A percentile compares a stretch with the other conserved stretches of the same genome.
Evolutionary conservation across 345 rosid genomes (phyloP).

Genomic region (Aegle marmelos): DNA sequence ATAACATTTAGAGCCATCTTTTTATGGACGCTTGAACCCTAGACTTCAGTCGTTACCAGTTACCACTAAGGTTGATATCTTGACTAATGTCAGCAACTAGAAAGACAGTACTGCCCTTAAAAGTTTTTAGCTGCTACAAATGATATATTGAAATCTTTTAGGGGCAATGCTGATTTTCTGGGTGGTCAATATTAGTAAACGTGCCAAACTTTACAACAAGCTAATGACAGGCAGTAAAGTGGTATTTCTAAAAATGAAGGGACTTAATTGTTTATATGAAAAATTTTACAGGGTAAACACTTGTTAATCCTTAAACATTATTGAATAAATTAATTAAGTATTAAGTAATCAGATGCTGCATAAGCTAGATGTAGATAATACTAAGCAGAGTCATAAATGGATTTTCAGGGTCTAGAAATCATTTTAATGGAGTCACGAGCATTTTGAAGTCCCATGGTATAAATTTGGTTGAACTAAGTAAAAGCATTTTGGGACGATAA

Average conservation of each 20-base stretch:
- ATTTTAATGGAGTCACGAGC: background rate
- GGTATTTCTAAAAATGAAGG: background rate
- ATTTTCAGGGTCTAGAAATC: background rate
- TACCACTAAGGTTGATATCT: background rate
- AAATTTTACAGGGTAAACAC: background rate
- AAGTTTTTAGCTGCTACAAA: background rate
- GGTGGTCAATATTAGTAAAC: background rate
- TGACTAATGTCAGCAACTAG: background rate
- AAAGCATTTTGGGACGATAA: background rate
- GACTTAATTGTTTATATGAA: background rate
- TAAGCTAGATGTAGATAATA: background rate
- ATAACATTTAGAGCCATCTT: background rate
- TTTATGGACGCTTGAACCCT: background rate
- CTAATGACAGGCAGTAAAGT: background rate
- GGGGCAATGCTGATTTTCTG: background rate
- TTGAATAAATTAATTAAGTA: background rate
- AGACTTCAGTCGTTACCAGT: background rate
- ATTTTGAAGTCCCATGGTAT: background rate
- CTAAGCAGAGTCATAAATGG: background rate
- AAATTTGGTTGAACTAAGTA: background rate
- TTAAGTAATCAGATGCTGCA: background rate
- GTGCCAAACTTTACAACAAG: background rate
- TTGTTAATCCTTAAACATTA: background rate
- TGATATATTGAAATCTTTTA: background rate
- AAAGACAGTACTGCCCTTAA: background rate